These are phyloP conservation scores for Aphanomyces invadans DNA, from an alignment of 352 stramenopile genomes.

Conservation along the genomic window DNA sequence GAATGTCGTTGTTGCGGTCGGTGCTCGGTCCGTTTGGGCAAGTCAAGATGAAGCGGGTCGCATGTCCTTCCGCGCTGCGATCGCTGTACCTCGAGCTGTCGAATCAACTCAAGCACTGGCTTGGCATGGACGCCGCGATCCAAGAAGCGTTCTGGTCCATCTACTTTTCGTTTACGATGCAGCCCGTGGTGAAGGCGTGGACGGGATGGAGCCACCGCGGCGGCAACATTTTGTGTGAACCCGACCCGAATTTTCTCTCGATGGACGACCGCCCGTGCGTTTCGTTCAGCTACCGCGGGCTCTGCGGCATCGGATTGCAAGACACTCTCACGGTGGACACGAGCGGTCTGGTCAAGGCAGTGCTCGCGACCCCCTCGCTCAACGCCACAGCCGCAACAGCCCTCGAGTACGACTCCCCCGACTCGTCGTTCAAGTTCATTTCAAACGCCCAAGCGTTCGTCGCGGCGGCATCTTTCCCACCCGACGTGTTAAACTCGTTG, in stretches of 20 bases:
- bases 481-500: background rate
- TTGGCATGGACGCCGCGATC: background rate
- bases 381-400: background rate
- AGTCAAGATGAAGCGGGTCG: constrained; percentile 1
- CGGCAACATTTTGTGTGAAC: constrained; percentile 2
- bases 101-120: background rate
- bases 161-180: background rate
- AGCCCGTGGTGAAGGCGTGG: background rate
- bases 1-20: background rate
- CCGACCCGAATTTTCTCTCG: background rate
- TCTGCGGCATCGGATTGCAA: background rate
- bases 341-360: background rate
- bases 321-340: background rate
- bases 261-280: background rate
- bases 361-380: background rate
- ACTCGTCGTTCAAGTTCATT: background rate
- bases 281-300: background rate
- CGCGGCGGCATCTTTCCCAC: background rate
- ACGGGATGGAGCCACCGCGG: background rate
- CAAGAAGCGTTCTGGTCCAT: constrained; percentile 2
- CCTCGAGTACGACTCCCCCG: background rate
- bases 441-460: background rate
- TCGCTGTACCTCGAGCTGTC: background rate
- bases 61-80: background rate
- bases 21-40: constrained; percentile 12